Percentiles rank a stretch among this genome's conserved stretches.
phyloP scores from a whole-genome alignment of 768 basidiomycete genomes.

The Calocybe indica region DNA sequence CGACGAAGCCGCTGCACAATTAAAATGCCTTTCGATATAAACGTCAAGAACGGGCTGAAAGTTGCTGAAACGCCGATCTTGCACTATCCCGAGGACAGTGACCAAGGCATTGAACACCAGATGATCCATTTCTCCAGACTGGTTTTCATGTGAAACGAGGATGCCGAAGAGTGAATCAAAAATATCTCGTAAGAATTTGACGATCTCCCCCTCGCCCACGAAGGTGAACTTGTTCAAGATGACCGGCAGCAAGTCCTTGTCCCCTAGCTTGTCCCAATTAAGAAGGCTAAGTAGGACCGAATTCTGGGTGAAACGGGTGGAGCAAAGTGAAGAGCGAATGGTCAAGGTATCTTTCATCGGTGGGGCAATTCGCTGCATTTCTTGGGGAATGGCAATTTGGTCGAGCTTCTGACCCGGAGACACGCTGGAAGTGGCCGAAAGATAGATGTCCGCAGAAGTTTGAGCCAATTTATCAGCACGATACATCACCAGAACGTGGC shows the following conservation, averaged over 20 bases:
- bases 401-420: constrained; percentile 53
- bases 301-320: constrained; percentile 90
- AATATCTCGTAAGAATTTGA: constrained; percentile 86
- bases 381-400: constrained; percentile 47
- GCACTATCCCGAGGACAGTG: constrained; percentile 85
- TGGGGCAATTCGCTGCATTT: constrained; percentile 59
- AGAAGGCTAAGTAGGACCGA: constrained; percentile 73
- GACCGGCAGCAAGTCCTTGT: constrained; percentile 60
- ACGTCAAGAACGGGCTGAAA: constrained; percentile 92
- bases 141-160: constrained; percentile 69
- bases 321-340: constrained; percentile 87
- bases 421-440: constrained; percentile 59
- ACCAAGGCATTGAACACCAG: constrained; percentile 89
- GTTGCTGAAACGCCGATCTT: constrained; percentile 92
- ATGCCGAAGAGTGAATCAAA: constrained; percentile 93
- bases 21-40: constrained; percentile 90
- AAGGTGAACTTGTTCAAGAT: constrained; percentile 84
- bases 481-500: constrained; percentile 81
- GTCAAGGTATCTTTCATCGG: constrained; percentile 73
- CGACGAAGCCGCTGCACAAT: constrained; percentile 70
- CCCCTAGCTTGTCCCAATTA: constrained; percentile 69
- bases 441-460: constrained; percentile 65
- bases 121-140: constrained; percentile 72
- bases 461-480: constrained; percentile 66
- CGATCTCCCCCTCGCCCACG: constrained; percentile 90